Conservation (phyloP, 768 basidiomycete genomes). For the Lactifluus hygrophoroides region DNA sequence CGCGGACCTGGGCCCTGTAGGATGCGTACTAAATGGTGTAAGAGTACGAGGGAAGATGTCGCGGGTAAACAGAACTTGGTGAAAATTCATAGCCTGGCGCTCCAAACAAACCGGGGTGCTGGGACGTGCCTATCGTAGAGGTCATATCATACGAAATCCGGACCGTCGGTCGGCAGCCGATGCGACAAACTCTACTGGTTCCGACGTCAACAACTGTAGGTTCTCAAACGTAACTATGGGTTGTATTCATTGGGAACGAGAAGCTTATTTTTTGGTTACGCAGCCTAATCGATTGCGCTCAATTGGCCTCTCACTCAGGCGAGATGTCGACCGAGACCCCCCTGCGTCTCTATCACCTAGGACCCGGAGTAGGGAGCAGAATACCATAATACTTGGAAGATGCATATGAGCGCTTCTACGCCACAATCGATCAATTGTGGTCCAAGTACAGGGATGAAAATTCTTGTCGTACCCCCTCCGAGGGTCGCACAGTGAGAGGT, state of each 20-base stretch:
- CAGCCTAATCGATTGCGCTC: slow-evolving; percentile 3
- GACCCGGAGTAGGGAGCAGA: background rate
- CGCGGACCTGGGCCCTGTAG: slow-evolving; percentile 10
- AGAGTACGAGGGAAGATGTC: background rate
- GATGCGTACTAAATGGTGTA: background rate
- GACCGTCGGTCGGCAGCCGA: slow-evolving; percentile 1
- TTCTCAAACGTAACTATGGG: background rate
- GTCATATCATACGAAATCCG: background rate
- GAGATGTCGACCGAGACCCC: slow-evolving; percentile 3
- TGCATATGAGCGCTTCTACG: background rate
- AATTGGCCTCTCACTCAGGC: background rate
- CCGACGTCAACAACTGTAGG: slow-evolving; percentile 1
- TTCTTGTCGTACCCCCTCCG: background rate
- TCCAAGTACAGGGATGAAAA: background rate
- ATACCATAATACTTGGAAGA: background rate
- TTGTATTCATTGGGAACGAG: slow-evolving; percentile 7
- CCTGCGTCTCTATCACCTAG: background rate
- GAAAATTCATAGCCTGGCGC: background rate
- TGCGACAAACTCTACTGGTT: background rate
- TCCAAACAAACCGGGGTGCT: background rate
- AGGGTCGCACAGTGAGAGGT: background rate
- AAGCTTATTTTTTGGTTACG: background rate
- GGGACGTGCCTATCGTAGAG: background rate
- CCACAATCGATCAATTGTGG: slow-evolving; percentile 15
- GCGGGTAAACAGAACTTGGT: background rate